Evolutionary conservation across 129 eudicot species (phyloP).

Genomic region (Helichrysum umbraculigerum): DNA sequence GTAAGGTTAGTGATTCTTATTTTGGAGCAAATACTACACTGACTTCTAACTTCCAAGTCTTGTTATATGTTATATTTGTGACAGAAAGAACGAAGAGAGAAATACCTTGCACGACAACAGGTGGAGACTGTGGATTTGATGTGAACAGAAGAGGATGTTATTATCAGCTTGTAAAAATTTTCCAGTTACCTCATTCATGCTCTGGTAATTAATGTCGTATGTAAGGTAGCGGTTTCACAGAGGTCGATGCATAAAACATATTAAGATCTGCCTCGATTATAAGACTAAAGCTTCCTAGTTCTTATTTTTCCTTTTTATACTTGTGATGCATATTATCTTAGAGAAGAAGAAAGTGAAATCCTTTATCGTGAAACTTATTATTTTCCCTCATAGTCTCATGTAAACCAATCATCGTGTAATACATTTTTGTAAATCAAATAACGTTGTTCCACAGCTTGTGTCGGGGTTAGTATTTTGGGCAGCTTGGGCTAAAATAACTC

Average conservation of each 20-base stretch:
- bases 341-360: too few species aligned
- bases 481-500: too few species aligned
- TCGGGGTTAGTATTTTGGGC: too few species aligned
- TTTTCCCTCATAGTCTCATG: too few species aligned
- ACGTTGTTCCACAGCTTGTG: too few species aligned
- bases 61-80: constrained; percentile 1
- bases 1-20: too few species aligned
- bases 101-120: constrained; percentile 87
- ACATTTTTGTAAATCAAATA: too few species aligned
- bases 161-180: constrained; percentile 18
- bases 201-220: not conserved
- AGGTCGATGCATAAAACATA: not conserved
- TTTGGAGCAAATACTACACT: too few species aligned
- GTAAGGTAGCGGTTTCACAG: not conserved
- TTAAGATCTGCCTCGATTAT: too few species aligned
- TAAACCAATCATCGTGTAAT: too few species aligned
- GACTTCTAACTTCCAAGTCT: constrained; percentile 7
- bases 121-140: constrained; percentile 61
- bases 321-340: too few species aligned
- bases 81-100: constrained; percentile 86
- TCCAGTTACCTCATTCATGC: not conserved
- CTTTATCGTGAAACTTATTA: too few species aligned
- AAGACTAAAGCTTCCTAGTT: not conserved
- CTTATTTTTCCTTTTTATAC: not conserved
- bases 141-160: constrained; percentile 23